Evolutionary conservation across 495 filamentous ascomycete species (phyloP).

Genomic region (Lentithecium fluviatile): DNA sequence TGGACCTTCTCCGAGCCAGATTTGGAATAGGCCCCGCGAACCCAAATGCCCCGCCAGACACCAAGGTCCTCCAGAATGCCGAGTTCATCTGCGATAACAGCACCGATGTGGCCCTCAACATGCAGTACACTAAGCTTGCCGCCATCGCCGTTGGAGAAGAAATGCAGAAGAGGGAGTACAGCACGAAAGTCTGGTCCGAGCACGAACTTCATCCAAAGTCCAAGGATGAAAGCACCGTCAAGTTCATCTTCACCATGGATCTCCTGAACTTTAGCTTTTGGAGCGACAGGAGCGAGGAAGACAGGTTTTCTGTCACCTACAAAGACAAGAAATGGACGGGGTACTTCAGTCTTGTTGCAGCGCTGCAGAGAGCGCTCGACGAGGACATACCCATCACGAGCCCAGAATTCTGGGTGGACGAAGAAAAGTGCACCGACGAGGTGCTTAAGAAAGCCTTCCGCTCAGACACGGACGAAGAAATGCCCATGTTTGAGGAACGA

Average conservation of each 20-base stretch:
- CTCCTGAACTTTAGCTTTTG: conserved; percentile 96
- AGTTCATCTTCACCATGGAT: conserved; percentile 97
- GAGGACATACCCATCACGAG: conserved; percentile 94
- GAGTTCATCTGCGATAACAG: conserved; percentile 88
- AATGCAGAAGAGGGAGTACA: conserved; percentile 84
- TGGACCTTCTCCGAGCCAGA: conserved; percentile 81
- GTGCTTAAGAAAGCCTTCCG: conserved; percentile 76
- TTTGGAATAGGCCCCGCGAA: conserved; percentile 51
- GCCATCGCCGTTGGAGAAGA: conserved; percentile 71
- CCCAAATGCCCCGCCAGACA: conserved; percentile 57
- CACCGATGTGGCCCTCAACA: conserved; percentile 86
- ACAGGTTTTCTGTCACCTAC: conserved; percentile 78
- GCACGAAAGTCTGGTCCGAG: conserved; percentile 76
- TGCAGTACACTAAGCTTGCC: conserved; percentile 72
- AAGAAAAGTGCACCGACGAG: conserved; percentile 72
- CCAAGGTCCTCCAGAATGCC: conserved; percentile 76
- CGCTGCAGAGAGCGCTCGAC: conserved; percentile 80
- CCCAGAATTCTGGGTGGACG: conserved; percentile 81
- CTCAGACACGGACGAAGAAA: conserved; percentile 79
- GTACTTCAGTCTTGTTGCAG: conserved; percentile 92
- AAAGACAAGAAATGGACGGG: conserved; percentile 81
- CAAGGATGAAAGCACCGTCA: conserved; percentile 72
- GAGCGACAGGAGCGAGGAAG: conserved; percentile 62
- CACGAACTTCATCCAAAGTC: conserved; percentile 88
- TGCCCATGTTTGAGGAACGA: conserved; percentile 78